Percentiles rank a stretch among this genome's conserved stretches.
Evolutionary conservation across 163 green algal genomes (phyloP).

Genomic region (Coccomyxa subellipsoidea): DNA sequence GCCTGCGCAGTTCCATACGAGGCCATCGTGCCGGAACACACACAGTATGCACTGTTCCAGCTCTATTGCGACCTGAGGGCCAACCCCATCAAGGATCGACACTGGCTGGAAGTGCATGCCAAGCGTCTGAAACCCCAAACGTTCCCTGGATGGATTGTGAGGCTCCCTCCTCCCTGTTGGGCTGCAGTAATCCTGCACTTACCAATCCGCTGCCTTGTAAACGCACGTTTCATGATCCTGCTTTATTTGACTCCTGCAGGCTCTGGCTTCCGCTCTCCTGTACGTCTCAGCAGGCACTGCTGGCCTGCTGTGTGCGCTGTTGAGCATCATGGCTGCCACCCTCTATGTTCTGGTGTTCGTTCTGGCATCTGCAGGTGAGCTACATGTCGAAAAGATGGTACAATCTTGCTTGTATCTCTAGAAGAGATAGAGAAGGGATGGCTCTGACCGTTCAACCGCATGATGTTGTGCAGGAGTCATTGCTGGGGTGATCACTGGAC

Average conservation of each 20-base stretch:
- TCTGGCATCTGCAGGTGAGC: conserved; percentile 2
- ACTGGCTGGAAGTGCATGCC: neutral
- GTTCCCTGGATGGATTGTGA: conserved; percentile 22
- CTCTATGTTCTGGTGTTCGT: neutral
- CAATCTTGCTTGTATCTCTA: neutral
- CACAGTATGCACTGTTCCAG: conserved; percentile 17
- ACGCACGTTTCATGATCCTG: neutral
- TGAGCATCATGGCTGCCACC: neutral
- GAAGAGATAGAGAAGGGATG: neutral
- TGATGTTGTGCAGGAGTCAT: neutral
- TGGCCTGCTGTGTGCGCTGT: neutral
- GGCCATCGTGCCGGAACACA: conserved; percentile 21
- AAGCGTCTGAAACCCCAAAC: conserved; percentile 8
- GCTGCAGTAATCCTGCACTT: neutral
- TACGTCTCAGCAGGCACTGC: neutral
- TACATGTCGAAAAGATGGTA: neutral
- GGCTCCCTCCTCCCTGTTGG: neutral
- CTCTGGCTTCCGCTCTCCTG: neutral
- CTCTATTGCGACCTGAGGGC: conserved; percentile 22
- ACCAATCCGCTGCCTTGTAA: neutral
- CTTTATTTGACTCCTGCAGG: neutral
- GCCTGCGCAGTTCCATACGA: conserved; percentile 2
- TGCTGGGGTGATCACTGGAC: neutral
- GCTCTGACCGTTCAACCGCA: neutral
- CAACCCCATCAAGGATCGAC: conserved; percentile 15